Base-by-base conservation (phyloP, 1,139 yeast species). In the Hanseniaspora sp. region DNA sequence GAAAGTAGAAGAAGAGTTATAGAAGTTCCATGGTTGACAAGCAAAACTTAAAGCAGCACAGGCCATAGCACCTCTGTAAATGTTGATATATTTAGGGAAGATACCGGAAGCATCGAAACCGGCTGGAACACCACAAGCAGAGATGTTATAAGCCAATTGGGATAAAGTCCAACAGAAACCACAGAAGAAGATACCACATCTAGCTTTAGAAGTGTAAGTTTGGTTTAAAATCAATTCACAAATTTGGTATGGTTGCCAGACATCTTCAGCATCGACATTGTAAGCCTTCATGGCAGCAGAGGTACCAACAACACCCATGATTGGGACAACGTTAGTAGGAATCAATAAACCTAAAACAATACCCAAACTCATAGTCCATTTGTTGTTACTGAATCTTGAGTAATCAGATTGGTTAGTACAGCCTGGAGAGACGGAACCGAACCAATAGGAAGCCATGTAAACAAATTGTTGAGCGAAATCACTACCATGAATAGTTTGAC, bases 31-130 rank as follows among this genome's bases (percentile, higher is more conserved):
- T 18, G 79, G 79, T 58, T 72, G 76, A 55, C 71, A 65, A 41
- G 74, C 72, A 67, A 75, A 69, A 29, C 75, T 70, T 38, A 75
- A 58, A 2, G 70, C 55, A 1, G 78, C 75, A 43, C 74, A 68
- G 17, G 74, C 58, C 7, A 73, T 57, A 11, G 78, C 74, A 59
- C 81, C 81, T 58, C 82, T 69, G 58, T 69, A 68, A 57, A 78
- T 76, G 57, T 75, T 75, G 60, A 78, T 69, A 62, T 74, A 77
- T 57, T 67, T 71, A 37, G 80, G 80, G 46, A 71, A 64, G 33
- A 76, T 59, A 52, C 79, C 77, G 7, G 78, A 69, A 53, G 76
- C 62, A 63, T 76, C 80, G 69, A 75, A 75, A 48, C 80, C 80
- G 56, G 76, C 76, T 7, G 80, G 75, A 56, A 75, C 69, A 28